phyloP scores from a whole-genome alignment of 2,329 filamentous ascomycete genomes.

The Xylariaceae sp. region DNA sequence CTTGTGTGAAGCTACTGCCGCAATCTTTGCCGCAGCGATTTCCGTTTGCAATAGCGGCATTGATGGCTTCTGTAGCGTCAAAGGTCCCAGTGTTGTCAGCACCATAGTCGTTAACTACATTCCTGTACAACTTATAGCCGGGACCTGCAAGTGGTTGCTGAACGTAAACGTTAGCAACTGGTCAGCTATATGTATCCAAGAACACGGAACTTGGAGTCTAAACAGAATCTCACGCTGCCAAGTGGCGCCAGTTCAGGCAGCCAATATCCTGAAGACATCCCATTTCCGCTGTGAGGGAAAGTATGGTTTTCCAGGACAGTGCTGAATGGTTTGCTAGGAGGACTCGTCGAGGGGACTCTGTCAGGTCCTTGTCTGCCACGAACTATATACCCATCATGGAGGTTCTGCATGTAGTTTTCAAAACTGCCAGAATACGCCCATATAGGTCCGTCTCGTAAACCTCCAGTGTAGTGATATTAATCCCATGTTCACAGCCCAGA shows the following conservation, averaged over 20 bases:
- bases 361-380: conserved; percentile 11
- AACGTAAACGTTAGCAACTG: background rate
- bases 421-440: conserved; percentile 20
- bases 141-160: conserved; percentile 15
- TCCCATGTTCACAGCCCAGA: too few relatives aligned
- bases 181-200: background rate
- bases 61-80: conserved; percentile 4
- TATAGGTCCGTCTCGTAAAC: conserved; percentile 14
- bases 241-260: background rate
- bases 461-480: background rate
- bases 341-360: background rate
- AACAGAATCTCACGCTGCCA: background rate
- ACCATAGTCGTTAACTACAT: conserved; percentile 3
- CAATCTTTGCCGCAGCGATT: conserved; percentile 8
- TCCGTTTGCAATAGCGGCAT: background rate
- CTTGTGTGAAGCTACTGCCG: conserved; percentile 1
- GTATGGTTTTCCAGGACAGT: background rate
- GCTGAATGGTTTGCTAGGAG: background rate
- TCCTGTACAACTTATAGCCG: conserved; percentile 15
- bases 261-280: background rate
- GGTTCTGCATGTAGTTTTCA: conserved; percentile 9
- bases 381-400: conserved; percentile 7
- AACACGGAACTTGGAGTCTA: background rate
- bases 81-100: background rate
- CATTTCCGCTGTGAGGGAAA: background rate